phyloP scores from a whole-genome alignment of 1,284 basidiomycete species.

The Farysia itapuensis region DNA sequence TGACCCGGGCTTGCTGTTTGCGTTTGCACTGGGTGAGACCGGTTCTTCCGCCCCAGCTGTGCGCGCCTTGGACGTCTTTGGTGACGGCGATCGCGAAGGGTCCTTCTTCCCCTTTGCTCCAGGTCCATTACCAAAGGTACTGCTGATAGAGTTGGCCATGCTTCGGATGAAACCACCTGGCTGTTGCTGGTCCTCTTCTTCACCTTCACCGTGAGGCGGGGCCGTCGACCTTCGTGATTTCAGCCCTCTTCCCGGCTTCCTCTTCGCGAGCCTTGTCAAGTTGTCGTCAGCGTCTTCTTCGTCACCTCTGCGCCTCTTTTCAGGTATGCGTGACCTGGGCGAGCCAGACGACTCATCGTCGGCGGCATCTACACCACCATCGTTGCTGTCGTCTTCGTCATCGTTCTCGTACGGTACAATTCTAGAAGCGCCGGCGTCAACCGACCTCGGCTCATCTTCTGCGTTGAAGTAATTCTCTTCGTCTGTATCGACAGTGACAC shows the following conservation, averaged over 20 bases:
- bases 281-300: constrained; percentile 37
- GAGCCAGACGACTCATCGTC: constrained; percentile 1
- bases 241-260: constrained; percentile 28
- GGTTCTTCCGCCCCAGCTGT: constrained; percentile 12
- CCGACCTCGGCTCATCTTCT: too few species aligned
- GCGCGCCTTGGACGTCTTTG: constrained; percentile 4
- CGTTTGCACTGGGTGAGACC: constrained; percentile 1
- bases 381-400: constrained; percentile 61
- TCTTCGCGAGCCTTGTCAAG: constrained; percentile 30
- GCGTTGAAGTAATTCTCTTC: constrained; percentile 66
- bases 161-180: constrained; percentile 31
- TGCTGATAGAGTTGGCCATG: constrained; percentile 33
- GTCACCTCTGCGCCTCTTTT: constrained; percentile 62
- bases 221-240: constrained; percentile 16
- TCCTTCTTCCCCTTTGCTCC: constrained; percentile 5
- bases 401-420: constrained; percentile 75
- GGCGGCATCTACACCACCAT: constrained; percentile 1
- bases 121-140: constrained; percentile 9
- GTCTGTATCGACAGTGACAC: constrained; percentile 61
- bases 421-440: constrained; percentile 54
- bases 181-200: constrained; percentile 2
- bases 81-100: background rate
- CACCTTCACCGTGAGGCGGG: background rate
- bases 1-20: background rate
- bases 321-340: constrained; percentile 62